Percentiles rank a stretch among this genome's conserved stretches.
Evolutionary conservation across 768 basidiomycete species (phyloP).

Genomic region (Leccinellum albellum): DNA sequence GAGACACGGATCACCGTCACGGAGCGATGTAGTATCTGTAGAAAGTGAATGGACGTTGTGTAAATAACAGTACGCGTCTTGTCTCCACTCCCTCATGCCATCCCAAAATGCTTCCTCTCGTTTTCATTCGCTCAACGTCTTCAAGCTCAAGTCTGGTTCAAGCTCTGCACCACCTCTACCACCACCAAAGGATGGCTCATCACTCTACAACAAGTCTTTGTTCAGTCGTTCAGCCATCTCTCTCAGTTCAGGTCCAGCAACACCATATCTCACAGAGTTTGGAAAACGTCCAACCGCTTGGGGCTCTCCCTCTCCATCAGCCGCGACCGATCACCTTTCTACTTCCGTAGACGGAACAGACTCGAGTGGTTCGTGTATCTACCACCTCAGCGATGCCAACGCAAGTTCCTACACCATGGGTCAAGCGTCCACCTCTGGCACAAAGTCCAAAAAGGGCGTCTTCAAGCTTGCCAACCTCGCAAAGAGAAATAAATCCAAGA

Average conservation of each 20-base stretch:
- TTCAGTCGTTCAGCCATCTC: constrained; percentile 43
- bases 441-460: constrained; percentile 29
- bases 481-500: constrained; percentile 31
- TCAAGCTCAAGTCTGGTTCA: constrained; percentile 32
- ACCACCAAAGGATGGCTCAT: constrained; percentile 51
- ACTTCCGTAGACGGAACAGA: constrained; percentile 26
- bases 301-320: neutral
- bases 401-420: constrained; percentile 12
- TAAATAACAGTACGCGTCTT: too few relatives aligned
- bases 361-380: constrained; percentile 23
- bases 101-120: constrained; percentile 31
- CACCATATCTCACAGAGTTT: constrained; percentile 16
- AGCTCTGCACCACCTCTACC: constrained; percentile 42
- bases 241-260: constrained; percentile 20
- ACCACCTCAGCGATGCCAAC: constrained; percentile 15
- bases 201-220: constrained; percentile 33
- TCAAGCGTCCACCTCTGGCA: constrained; percentile 2
- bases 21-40: constrained; percentile 9
- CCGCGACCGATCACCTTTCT: too few relatives aligned
- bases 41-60: constrained; percentile 21
- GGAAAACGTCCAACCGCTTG: constrained; percentile 4
- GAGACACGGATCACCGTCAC: constrained; percentile 8
- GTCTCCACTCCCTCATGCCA: neutral
- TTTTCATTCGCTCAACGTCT: constrained; percentile 40
- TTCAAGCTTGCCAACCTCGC: constrained; percentile 36